Evolutionary conservation across 139 green algal genomes (phyloP), one percentile per base, ranked within the genome.

Genomic region (Tetradesmus obliquus): DNA sequence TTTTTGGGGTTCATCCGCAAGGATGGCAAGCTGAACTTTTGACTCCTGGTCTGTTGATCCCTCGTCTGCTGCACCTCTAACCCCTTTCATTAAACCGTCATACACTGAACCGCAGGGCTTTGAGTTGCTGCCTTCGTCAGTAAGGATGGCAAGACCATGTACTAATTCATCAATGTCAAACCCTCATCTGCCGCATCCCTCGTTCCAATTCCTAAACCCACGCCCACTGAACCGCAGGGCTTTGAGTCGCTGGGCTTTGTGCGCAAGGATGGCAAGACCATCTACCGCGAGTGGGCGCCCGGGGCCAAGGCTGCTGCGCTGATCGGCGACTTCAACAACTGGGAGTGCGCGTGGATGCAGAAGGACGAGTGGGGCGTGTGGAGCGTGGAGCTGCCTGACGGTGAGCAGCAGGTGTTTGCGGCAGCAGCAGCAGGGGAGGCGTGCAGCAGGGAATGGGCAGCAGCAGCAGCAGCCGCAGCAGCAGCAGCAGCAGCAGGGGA

Each of bases 281-380:
- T 97, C 55, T 99, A 98, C 91, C 94, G 97, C 0, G 98, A 99
- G 93, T 99, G 98, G 98, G 94, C 94, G 3, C 98, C 98, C 0
- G 97, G 93, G 0, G 98, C 97, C 0, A 79, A 92, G n/a, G 94
- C 94, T 24, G 93, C 92, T 13, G 94, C 84, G 66, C 95, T 98
- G 13, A 96, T 98, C 45, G 98, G 98, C 9, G 98, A 99, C 92
- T 99, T 99, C 96, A 99, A 98, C 92, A 91, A 80, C 71, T 99
- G 97, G 98, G 79, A 96, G 87, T 95, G 93, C 1, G 93, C 91
- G 5, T 90, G 84, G 84, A 96, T 99, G 97, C 87, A 95, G 72
- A 92, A 94, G 9, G 96, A 98, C 92, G 85, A 97, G 62, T 99
- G 95, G 93, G 97, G 97, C 45, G 96, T 97, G 57, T 99, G 97